phyloP scores from a whole-genome alignment of 768 basidiomycete genomes.

The Roridomyces roridus region DNA sequence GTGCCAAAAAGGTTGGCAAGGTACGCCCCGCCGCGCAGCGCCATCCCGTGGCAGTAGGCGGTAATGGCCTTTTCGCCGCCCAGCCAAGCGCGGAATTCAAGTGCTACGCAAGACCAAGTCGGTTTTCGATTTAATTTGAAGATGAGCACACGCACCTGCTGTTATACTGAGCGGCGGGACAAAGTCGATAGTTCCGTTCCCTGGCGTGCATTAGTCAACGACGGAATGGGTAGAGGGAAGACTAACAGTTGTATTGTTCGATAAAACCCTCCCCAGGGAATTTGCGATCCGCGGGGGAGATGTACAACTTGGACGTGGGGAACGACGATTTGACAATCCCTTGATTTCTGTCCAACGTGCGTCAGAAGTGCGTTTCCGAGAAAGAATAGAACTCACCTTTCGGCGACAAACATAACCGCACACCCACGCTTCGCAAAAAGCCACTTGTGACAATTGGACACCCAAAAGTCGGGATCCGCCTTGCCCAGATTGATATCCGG shows the following conservation, averaged over 20 bases:
- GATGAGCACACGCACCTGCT: slow-evolving; percentile 43
- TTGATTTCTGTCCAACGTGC: slow-evolving; percentile 61
- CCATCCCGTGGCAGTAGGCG: slow-evolving; percentile 75
- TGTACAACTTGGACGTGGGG: slow-evolving; percentile 61
- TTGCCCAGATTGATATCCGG: slow-evolving; percentile 62
- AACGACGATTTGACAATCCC: slow-evolving; percentile 63
- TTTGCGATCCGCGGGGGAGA: slow-evolving; percentile 44
- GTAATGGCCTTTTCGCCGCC: slow-evolving; percentile 85
- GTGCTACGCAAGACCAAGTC: slow-evolving; percentile 46
- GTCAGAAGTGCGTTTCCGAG: background rate
- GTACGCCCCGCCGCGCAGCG: slow-evolving; percentile 66
- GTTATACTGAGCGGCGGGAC: slow-evolving; percentile 55
- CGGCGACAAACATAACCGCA: slow-evolving; percentile 76
- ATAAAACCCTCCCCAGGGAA: slow-evolving; percentile 44
- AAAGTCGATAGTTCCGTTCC: slow-evolving; percentile 63
- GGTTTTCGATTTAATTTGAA: background rate
- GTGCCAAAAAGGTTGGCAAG: slow-evolving; percentile 74
- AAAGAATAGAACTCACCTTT: slow-evolving; percentile 25
- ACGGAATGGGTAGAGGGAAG: background rate
- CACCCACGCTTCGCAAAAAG: slow-evolving; percentile 70
- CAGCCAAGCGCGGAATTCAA: slow-evolving; percentile 79
- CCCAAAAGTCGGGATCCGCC: slow-evolving; percentile 76
- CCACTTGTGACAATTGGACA: slow-evolving; percentile 91
- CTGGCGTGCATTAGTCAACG: slow-evolving; percentile 33
- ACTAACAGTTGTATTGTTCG: slow-evolving; percentile 47